Evolutionary conservation across 176 grass and related monocot species (phyloP), one percentile per base, ranked within the genome.

Genomic region (Cymbopogon citratus): DNA sequence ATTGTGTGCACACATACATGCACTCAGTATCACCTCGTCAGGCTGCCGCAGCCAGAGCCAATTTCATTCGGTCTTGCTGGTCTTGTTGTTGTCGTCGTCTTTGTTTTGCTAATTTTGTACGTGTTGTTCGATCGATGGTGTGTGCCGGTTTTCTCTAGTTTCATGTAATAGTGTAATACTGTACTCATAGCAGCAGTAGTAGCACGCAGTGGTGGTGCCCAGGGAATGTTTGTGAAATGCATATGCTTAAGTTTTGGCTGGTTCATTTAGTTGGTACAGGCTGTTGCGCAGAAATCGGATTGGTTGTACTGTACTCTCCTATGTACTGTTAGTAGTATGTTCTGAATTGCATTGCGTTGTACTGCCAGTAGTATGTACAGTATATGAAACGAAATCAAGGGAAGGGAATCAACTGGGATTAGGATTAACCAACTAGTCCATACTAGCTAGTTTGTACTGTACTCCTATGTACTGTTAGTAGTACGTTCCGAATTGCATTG

Each of bases 101-200:
- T 51, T 51, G 28, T 36, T 13, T 45, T 71, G 65, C 87, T 77
- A 77, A 81, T 77, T 19, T 81, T n/a, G 44, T 64, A 35, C 60
- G 71, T 71, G 66, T 39, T 67, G 34, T 43, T 27, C 27, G 38
- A 40, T 10, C 51, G 51, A 13, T 75, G 15, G 34, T 38, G 13
- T 52, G 13, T 54, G 43, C 64, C 2, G 44, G 63, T 43, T 69
- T 85, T 85, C 69, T 34, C 68, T 66, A 80, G 69, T 35, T 69
- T 16, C 66, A 5, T 75, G 62, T 57, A 61, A 52, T 74, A 27
- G 59, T 40, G 38, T 40, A 41, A 35, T 74, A 46, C 74, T 29
- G 27, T 45, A 45, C 12, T 43, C 38, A 0, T 38, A 38, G 36
- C 36, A 40, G 38, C 38, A 40, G 38, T 6, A 9, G 38, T 10